phyloP scores from a whole-genome alignment of 1,139 yeast species.

The Taphrina deformans region DNA sequence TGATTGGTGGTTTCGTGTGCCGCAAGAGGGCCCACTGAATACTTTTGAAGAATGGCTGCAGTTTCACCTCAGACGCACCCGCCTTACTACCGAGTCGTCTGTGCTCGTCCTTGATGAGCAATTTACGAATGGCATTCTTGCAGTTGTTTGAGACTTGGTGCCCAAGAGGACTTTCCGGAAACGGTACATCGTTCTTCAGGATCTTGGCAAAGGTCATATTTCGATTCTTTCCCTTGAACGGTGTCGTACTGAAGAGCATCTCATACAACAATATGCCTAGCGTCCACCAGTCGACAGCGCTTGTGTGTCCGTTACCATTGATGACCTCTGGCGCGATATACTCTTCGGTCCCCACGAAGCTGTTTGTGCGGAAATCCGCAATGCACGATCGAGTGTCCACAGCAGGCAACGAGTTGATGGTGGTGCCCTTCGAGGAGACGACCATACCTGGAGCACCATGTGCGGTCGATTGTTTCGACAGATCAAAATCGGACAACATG shows the following conservation, averaged over 20 bases:
- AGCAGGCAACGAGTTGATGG: constrained; percentile 46
- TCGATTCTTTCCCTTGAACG: constrained; percentile 87
- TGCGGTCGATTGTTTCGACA: constrained; percentile 82
- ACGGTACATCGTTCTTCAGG: constrained; percentile 76
- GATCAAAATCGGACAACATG: constrained; percentile 94
- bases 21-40: constrained; percentile 94
- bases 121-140: constrained; percentile 72
- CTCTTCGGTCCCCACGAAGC: constrained; percentile 97
- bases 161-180: constrained; percentile 51
- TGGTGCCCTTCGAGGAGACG: constrained; percentile 43
- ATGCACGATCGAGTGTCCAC: constrained; percentile 92
- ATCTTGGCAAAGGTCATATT: constrained; percentile 87
- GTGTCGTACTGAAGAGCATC: constrained; percentile 93
- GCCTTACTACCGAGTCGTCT: constrained; percentile 85
- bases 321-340: constrained; percentile 98
- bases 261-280: constrained; percentile 87
- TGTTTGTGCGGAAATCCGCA: constrained; percentile 92
- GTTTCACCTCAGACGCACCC: constrained; percentile 92
- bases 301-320: constrained; percentile 93
- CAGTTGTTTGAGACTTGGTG: constrained; percentile 70
- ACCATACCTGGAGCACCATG: constrained; percentile 53
- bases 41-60: constrained; percentile 83
- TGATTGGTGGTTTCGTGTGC: constrained; percentile 91
- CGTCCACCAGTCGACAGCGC: constrained; percentile 99
- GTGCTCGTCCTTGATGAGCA: constrained; percentile 81